Evolutionary conservation across 345 rosid species (phyloP).

Genomic region (Firmiana major): DNA sequence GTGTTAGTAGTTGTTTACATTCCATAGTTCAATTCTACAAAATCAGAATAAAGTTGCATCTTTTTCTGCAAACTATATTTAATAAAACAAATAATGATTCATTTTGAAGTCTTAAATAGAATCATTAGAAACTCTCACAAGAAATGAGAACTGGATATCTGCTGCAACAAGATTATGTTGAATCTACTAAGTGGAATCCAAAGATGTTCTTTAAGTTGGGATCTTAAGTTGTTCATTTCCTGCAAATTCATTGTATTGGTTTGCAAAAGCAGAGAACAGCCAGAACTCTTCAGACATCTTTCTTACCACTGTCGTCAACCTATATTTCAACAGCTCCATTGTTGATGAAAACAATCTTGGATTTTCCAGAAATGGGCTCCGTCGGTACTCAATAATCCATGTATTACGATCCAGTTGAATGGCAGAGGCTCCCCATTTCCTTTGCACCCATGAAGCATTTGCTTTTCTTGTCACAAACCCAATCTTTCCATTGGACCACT

Average conservation of each 20-base stretch:
- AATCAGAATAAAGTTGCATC: background rate
- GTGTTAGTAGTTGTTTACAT: too few species aligned
- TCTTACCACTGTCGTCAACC: slow-evolving; percentile 18
- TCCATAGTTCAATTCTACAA: background rate
- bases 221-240: slow-evolving; percentile 16
- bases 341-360: slow-evolving; percentile 41
- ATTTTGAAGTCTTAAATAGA: background rate
- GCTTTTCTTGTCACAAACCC: slow-evolving; percentile 43
- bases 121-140: background rate
- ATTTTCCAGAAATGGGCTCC: slow-evolving; percentile 43
- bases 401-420: slow-evolving; percentile 74
- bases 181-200: background rate
- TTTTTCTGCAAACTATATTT: background rate
- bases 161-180: background rate
- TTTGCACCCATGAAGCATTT: slow-evolving; percentile 52
- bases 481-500: slow-evolving; percentile 70
- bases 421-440: slow-evolving; percentile 50
- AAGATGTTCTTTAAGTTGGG: slow-evolving; percentile 37
- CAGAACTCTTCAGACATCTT: slow-evolving; percentile 29
- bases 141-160: background rate
- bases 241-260: slow-evolving; percentile 4
- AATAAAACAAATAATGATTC: background rate
- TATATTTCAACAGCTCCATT: slow-evolving; percentile 40
- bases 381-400: slow-evolving; percentile 69
- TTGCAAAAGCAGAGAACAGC: slow-evolving; percentile 24